A percentile compares a stretch with the other conserved stretches of the same genome.
Evolutionary conservation across 2,329 filamentous ascomycete species (phyloP).

Genomic region (Diaporthe vexans): DNA sequence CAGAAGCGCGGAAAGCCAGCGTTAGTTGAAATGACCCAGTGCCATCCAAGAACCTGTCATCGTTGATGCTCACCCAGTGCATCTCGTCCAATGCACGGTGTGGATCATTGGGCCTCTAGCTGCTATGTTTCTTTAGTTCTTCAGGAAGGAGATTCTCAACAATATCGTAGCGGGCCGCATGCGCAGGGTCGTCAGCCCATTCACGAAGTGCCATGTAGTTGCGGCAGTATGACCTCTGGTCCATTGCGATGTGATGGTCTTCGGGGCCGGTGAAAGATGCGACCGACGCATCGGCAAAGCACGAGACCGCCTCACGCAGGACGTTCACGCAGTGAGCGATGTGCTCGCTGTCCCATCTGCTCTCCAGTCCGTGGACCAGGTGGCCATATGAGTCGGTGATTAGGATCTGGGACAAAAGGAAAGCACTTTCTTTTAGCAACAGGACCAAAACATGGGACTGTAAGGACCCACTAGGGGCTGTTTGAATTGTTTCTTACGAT

Average conservation of each 20-base stretch:
- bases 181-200: neutral
- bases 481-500: neutral
- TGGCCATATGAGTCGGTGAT: neutral
- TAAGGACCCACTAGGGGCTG: neutral
- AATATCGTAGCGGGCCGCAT: neutral
- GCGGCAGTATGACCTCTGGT: constrained; percentile 1
- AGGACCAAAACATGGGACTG: neutral
- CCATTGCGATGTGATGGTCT: neutral
- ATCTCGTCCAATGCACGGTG: no score
- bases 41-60: neutral
- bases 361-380: neutral
- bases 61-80: neutral
- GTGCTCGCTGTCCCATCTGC: neutral
- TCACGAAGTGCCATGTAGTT: neutral
- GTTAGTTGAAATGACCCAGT: neutral
- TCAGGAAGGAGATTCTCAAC: neutral
- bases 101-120: neutral
- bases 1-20: neutral
- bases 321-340: neutral
- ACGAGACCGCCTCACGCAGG: neutral
- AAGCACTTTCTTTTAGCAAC: neutral
- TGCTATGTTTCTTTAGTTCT: neutral
- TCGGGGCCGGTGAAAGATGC: neutral
- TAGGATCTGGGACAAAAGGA: neutral
- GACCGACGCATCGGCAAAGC: neutral